A percentile compares a stretch with the other conserved stretches of the same genome.
These are phyloP conservation scores for Malus hybrid DNA, from an alignment of 331 rosid genomes.

Conservation along the genomic window DNA sequence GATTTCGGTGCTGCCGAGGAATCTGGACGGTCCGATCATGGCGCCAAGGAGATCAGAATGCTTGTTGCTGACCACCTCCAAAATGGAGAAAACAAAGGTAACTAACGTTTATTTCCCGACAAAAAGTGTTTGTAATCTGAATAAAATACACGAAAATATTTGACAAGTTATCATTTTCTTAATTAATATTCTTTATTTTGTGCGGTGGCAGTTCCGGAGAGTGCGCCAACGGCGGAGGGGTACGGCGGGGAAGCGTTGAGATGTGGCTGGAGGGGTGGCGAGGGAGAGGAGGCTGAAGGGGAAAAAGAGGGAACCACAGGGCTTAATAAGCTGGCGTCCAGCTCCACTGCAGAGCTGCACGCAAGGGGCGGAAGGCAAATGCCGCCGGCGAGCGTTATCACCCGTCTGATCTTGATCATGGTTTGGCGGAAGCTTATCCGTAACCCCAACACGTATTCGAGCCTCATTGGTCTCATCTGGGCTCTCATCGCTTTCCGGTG, in stretches of 20 bases:
- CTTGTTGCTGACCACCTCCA: conserved; percentile 67
- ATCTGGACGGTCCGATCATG: conserved; percentile 73
- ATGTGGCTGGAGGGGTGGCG: conserved; percentile 36
- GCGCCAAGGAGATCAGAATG: conserved; percentile 96
- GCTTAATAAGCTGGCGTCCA: conserved; percentile 62
- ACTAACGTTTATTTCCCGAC: neutral
- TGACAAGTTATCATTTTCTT: neutral
- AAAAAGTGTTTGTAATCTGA: too few species aligned
- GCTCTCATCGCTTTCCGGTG: conserved; percentile 79
- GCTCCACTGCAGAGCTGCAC: conserved; percentile 71
- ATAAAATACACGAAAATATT: neutral
- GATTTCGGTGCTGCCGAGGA: conserved; percentile 58
- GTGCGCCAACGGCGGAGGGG: conserved; percentile 12
- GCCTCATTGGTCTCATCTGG: conserved; percentile 88
- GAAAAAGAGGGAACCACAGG: conserved; percentile 50
- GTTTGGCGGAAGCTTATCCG: conserved; percentile 97
- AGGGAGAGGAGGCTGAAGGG: conserved; percentile 39
- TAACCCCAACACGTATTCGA: conserved; percentile 93
- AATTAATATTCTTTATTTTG: neutral
- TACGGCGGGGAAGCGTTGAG: conserved; percentile 54
- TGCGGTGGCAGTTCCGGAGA: conserved; percentile 35
- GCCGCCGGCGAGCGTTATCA: conserved; percentile 99
- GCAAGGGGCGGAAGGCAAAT: conserved; percentile 51
- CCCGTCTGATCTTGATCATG: conserved; percentile 89
- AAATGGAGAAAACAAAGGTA: conserved; percentile 68